Conservation (phyloP, 2,329 filamentous ascomycete species). For the Albifimbria verrucaria region DNA sequence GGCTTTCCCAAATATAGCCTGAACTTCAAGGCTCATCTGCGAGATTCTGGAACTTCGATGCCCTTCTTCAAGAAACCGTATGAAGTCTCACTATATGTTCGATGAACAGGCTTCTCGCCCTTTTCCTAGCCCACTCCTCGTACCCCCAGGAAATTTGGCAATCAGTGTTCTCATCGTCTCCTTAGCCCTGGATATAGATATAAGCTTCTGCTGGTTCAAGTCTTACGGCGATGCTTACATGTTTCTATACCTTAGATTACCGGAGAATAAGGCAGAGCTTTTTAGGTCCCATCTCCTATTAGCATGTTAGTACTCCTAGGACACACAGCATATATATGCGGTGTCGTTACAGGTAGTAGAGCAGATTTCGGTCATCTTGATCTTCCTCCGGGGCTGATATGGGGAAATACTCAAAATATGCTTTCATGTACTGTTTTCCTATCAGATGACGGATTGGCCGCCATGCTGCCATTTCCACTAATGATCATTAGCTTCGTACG, state of each 20-base stretch:
- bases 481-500: background rate
- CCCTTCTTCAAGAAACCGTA: background rate
- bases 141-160: background rate
- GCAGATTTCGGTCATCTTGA: background rate
- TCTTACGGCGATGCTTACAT: background rate
- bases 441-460: background rate
- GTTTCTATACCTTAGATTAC: background rate
- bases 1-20: slow-evolving; percentile 22
- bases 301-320: background rate
- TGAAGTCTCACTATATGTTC: background rate
- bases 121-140: background rate
- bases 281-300: background rate
- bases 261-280: background rate
- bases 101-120: background rate
- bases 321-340: background rate
- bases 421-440: background rate
- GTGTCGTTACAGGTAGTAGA: background rate
- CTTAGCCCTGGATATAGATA: background rate
- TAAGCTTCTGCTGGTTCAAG: too few relatives aligned
- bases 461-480: background rate
- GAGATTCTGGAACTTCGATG: too few relatives aligned
- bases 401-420: background rate
- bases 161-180: background rate
- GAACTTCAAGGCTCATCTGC: too few relatives aligned
- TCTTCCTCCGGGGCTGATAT: slow-evolving; percentile 1